phyloP scores from a whole-genome alignment of 2,329 filamentous ascomycete species.

The Botrytis fabae region DNA sequence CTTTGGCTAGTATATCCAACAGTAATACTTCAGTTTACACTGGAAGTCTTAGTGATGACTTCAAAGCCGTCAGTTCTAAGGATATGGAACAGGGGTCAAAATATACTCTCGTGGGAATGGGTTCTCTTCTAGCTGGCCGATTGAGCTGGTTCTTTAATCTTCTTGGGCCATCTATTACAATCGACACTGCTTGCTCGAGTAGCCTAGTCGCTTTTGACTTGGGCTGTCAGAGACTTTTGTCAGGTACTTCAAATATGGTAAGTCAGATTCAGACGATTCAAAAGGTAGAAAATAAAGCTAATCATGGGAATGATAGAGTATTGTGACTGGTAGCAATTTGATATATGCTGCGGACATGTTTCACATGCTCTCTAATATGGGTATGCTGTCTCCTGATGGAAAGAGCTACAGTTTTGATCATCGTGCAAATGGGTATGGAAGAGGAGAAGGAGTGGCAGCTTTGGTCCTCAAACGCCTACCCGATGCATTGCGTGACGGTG shows the following conservation, averaged over 20 bases:
- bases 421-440: constrained; percentile 61
- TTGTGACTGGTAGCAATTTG: constrained; percentile 42
- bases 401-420: constrained; percentile 55
- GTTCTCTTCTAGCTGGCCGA: too few species aligned
- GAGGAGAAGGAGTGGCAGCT: constrained; percentile 60
- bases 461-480: constrained; percentile 58
- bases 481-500: constrained; percentile 58
- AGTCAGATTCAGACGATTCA: not conserved
- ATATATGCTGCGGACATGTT: constrained; percentile 57
- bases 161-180: constrained; percentile 51
- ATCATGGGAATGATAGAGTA: constrained; percentile 23
- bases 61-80: too few species aligned
- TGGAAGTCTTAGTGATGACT: too few species aligned
- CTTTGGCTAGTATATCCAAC: too few species aligned
- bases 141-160: constrained; percentile 54
- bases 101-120: too few species aligned
- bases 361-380: not conserved
- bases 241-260: not conserved
- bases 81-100: too few species aligned
- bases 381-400: constrained; percentile 35
- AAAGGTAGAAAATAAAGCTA: too few species aligned
- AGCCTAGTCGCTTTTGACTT: constrained; percentile 56
- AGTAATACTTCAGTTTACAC: too few species aligned
- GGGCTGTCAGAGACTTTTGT: constrained; percentile 49
- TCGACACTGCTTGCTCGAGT: constrained; percentile 60